Conservation (phyloP, 2,329 filamentous ascomycete species). For the Trichoderma simmonsii region DNA sequence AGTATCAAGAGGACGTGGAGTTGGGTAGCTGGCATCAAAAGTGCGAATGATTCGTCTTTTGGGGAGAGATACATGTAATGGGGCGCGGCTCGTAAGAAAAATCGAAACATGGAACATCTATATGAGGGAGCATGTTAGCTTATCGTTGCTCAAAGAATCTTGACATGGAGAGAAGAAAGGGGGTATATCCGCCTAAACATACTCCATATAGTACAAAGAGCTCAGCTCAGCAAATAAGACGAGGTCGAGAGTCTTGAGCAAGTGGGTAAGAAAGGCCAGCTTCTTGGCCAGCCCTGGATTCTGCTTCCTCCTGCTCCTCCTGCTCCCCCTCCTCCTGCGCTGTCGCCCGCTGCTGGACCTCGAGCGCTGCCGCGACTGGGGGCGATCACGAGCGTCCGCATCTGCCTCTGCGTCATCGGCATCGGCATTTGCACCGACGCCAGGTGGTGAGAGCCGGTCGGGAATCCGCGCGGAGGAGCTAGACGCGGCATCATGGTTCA, state of each 20-base stretch:
- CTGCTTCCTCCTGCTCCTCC: slow-evolving; percentile 37
- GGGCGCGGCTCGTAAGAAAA: slow-evolving; percentile 55
- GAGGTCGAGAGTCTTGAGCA: slow-evolving; percentile 60
- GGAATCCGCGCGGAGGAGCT: slow-evolving; percentile 37
- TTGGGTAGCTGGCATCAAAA: slow-evolving; percentile 54
- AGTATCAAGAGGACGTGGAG: slow-evolving; percentile 58
- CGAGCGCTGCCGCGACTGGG: slow-evolving; percentile 19
- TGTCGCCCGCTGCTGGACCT: slow-evolving; percentile 28
- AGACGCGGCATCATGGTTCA: slow-evolving; percentile 51
- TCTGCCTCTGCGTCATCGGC: slow-evolving; percentile 12
- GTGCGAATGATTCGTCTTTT: slow-evolving; percentile 54
- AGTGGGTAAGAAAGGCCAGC: slow-evolving; percentile 57
- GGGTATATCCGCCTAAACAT: background rate
- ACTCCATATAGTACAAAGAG: slow-evolving; percentile 70
- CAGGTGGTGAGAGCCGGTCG: slow-evolving; percentile 21
- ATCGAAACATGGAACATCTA: slow-evolving; percentile 63
- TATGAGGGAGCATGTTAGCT: background rate
- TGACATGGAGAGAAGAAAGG: background rate
- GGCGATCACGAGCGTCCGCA: slow-evolving; percentile 1
- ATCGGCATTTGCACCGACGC: slow-evolving; percentile 19
- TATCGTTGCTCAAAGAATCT: background rate
- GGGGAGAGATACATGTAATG: slow-evolving; percentile 65
- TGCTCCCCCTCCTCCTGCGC: slow-evolving; percentile 37
- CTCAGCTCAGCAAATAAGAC: slow-evolving; percentile 63
- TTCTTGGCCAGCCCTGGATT: slow-evolving; percentile 52